phyloP scores from a whole-genome alignment of 2,329 filamentous ascomycete genomes.

The Endothia cerciana region DNA sequence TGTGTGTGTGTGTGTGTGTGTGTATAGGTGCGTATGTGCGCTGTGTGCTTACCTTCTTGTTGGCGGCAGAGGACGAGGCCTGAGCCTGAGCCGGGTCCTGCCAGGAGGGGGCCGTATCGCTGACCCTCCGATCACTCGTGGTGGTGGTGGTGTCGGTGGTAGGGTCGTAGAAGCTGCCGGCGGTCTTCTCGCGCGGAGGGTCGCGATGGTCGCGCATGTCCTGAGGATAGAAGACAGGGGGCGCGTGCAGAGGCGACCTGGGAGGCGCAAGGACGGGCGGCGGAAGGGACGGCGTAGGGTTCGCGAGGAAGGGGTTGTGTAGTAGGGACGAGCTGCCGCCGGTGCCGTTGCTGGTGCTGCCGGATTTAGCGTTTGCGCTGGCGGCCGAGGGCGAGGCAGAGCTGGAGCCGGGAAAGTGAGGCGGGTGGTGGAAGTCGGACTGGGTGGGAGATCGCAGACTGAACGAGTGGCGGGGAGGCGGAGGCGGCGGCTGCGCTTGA shows the following conservation, averaged over 20 bases:
- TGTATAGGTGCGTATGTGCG: background rate
- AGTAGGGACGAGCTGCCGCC: constrained; percentile 30
- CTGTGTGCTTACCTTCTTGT: constrained; percentile 47
- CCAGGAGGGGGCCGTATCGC: constrained; percentile 52
- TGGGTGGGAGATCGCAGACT: constrained; percentile 55
- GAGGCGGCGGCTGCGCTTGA: too few species aligned
- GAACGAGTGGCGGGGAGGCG: constrained; percentile 49
- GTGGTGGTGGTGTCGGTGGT: constrained; percentile 53
- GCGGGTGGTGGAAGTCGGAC: constrained; percentile 42
- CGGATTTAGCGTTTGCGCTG: constrained; percentile 31
- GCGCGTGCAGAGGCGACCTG: constrained; percentile 49
- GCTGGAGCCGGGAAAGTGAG: constrained; percentile 37
- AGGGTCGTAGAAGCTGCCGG: constrained; percentile 58
- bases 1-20: background rate
- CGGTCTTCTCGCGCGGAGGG: constrained; percentile 44
- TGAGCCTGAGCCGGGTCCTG: constrained; percentile 45
- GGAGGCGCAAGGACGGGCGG: constrained; percentile 35
- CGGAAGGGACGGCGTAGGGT: constrained; percentile 23
- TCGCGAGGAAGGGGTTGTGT: constrained; percentile 30
- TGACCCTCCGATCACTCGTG: constrained; percentile 49
- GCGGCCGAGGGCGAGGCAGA: constrained; percentile 34
- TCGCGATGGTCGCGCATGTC: constrained; percentile 34
- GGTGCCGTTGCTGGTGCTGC: constrained; percentile 36
- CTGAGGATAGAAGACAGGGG: constrained; percentile 46
- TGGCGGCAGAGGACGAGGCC: constrained; percentile 34